Evolutionary conservation across 768 basidiomycete genomes (phyloP), one percentile per base, ranked within the genome.

Genomic region (Suillus clintonianus): DNA sequence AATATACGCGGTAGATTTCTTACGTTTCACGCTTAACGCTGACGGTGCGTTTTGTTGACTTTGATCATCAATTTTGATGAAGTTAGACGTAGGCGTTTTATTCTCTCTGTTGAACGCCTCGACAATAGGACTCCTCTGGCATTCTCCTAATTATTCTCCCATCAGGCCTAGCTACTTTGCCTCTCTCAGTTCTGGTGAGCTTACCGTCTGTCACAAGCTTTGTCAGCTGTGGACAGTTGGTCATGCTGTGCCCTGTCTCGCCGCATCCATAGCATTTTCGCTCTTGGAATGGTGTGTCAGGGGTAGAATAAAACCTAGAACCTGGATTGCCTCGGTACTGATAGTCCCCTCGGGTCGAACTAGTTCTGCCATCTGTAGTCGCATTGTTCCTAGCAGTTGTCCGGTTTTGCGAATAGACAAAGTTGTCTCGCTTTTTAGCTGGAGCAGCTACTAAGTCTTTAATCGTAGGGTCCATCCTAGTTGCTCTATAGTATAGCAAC

Each of bases 191-290:
- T 22, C 48, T 47, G 4, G 15, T 22, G 11, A 53, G n/a, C 10
- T 51, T 32, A 1, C 60, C 47, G 2, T n/a, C 39, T 19, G 47
- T 37, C 6, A 61, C 15, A 41, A 61, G 30, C 6, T 19, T 32
- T 37, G 22, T 19, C 1, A 61, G 50, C 13, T 51, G 48, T 8
- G 60, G 60, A 34, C 60, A 61, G 9, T 51, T 14, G 22, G 17
- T 34, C 7, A 37, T n/a, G 34, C 15, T 34, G 30, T 61, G 50
- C 36, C 34, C 30, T 22, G 36, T 53, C 11, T 27, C 34, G 24
- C 60, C 36, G 36, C 60, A 61, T 11, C 60, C 60, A 61, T 2
- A 61, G 41, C 48, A 53, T 22, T 39, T 36, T 22, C 53, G 53
- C 36, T 54, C n/a, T 30, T 32, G 27, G 19, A 2, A 17, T 27